Evolutionary conservation across 108 stramenopile species (phyloP), one percentile per base, ranked within the genome.

Genomic region (Cyclotella sp.): DNA sequence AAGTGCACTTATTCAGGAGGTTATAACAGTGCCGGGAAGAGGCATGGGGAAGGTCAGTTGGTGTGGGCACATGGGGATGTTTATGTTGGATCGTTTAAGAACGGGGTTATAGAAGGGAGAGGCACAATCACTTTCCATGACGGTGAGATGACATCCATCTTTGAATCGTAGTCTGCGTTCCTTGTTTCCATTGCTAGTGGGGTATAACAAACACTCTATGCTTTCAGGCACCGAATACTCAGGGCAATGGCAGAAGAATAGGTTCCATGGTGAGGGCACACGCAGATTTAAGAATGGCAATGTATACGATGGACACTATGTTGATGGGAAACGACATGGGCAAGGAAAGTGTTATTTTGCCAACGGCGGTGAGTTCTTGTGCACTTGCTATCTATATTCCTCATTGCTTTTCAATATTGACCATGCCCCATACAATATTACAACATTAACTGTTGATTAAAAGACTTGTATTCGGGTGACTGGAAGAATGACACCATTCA

Each of bases 211-310:
- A 3, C 9, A 29, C 26, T n/a, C 29, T 76, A 21, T 62, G 78
- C 22, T 44, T 43, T 14, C 39, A 85, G 85, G 85, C 40, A 86
- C 84, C 14, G 87, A 88, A 62, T 92, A 90, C 63, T 72, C 65
- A 18, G 91, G 91, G 39, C 79, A 84, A 18, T 92, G 89, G 89
- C 41, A 60, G 13, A 62, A 68, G 41, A 90, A 92, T 76, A 68
- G 63, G 22, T 88, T 88, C 73, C 87, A 92, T 53, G 88, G 88
- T 7, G 46, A 71, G 9, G 88, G 88, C 11, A 82, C 78, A 8
- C 84, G 86, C 44, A 65, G 82, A 21, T 89, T 86, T 46, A 74
- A 75, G 4, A 89, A 89, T 72, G 88, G 86, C n/a, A 84, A 89
- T 73, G 75, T 89, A 6, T 89, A 89, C 59, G 76, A 30, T 16